Percentiles rank a stretch among this genome's conserved stretches.
phyloP scores from a whole-genome alignment of 192 early-diverging fungal species.

The Entomortierella lignicola region DNA sequence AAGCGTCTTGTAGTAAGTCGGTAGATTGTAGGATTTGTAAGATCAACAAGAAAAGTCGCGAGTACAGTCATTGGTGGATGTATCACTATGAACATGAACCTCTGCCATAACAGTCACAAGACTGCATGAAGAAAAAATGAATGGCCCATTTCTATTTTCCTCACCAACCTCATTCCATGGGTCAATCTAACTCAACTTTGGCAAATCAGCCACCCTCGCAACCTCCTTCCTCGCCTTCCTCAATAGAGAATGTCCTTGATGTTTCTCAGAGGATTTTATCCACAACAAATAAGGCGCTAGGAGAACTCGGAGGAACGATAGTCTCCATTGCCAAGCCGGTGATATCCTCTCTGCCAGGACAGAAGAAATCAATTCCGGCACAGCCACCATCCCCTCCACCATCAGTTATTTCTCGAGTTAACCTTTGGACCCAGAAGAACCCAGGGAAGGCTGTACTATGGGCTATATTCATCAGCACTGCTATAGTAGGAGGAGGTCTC shows the following conservation, averaged over 20 bases:
- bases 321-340: constrained; percentile 7
- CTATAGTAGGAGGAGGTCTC: neutral
- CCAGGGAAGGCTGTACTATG: constrained; percentile 3
- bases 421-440: neutral
- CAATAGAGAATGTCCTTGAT: constrained; percentile 1
- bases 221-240: neutral
- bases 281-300: constrained; percentile 4
- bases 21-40: too few relatives aligned
- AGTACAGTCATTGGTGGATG: too few relatives aligned
- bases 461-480: neutral
- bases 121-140: too few relatives aligned
- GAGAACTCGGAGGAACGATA: constrained; percentile 1
- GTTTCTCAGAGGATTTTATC: neutral
- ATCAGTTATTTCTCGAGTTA: neutral
- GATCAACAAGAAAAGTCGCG: too few relatives aligned
- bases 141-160: too few relatives aligned
- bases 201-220: neutral
- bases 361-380: neutral
- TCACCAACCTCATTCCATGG: constrained; percentile 1
- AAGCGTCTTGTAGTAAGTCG: too few relatives aligned
- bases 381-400: constrained; percentile 12
- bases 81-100: too few relatives aligned
- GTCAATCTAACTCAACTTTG: constrained; percentile 12
- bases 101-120: too few relatives aligned
- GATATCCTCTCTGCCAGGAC: constrained; percentile 3